Conservation (phyloP, 495 filamentous ascomycete genomes). For the Tuber indicum region DNA sequence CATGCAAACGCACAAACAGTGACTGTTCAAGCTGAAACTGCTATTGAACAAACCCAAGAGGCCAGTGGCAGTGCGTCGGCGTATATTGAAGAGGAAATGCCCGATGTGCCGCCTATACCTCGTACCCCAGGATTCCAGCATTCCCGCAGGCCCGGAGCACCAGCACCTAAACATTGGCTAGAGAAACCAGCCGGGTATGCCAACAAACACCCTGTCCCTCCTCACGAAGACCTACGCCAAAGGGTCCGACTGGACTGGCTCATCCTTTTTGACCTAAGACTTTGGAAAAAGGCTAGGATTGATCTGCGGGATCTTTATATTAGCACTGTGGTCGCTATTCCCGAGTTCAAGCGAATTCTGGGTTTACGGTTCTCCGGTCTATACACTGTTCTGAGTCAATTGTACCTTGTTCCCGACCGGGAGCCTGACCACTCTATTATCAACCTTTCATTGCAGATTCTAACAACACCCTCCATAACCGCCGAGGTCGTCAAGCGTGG, state of each 20-base stretch:
- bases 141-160: constrained; percentile 34
- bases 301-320: constrained; percentile 92
- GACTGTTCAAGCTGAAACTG: constrained; percentile 12
- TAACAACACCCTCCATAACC: constrained; percentile 93
- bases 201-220: constrained; percentile 53
- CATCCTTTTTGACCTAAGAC: constrained; percentile 86
- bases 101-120: constrained; percentile 33
- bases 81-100: constrained; percentile 18
- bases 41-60: constrained; percentile 15
- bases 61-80: constrained; percentile 3
- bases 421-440: constrained; percentile 98
- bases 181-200: constrained; percentile 62
- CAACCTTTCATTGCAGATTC: constrained; percentile 89
- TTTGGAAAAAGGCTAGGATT: constrained; percentile 93
- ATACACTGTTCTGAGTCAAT: constrained; percentile 85
- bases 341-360: constrained; percentile 92
- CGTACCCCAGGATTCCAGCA: constrained; percentile 30
- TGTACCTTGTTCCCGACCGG: constrained; percentile 92
- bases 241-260: constrained; percentile 90
- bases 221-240: constrained; percentile 77
- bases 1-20: neutral
- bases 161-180: constrained; percentile 74
- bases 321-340: constrained; percentile 87
- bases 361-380: constrained; percentile 85
- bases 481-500: constrained; percentile 87